Conservation (phyloP, 257 asterid species). For the Forsythia suspensa region DNA sequence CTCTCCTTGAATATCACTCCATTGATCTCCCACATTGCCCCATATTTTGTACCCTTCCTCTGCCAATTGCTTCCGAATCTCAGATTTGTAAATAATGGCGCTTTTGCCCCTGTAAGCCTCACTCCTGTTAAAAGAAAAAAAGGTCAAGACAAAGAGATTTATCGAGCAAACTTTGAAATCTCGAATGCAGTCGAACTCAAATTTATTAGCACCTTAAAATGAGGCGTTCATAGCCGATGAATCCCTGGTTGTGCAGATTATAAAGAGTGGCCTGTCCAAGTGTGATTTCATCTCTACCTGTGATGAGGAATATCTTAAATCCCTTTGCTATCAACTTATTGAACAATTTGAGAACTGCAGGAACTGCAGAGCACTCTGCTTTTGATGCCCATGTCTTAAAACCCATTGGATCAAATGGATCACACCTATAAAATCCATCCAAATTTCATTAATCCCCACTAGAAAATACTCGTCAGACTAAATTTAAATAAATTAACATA, state of each 20-base stretch:
- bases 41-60: constrained; percentile 54
- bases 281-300: constrained; percentile 59
- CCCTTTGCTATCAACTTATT: constrained; percentile 38
- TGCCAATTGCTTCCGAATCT: constrained; percentile 41
- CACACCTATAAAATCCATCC: constrained; percentile 34
- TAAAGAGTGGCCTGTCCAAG: constrained; percentile 45
- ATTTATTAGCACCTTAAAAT: constrained; percentile 29
- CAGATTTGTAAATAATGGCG: constrained; percentile 45
- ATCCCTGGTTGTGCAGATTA: constrained; percentile 49
- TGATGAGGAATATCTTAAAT: constrained; percentile 53
- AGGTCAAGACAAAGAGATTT: no score
- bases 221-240: constrained; percentile 48
- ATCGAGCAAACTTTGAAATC: no score
- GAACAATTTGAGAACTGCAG: constrained; percentile 48
- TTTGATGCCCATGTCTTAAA: constrained; percentile 59
- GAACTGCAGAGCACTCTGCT: constrained; percentile 45
- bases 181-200: no score
- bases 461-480: neutral
- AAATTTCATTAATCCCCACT: neutral
- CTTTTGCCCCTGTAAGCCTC: constrained; percentile 43
- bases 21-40: constrained; percentile 69
- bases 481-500: neutral
- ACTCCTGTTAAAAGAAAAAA: constrained; percentile 20
- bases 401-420: constrained; percentile 58
- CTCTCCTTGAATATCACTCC: constrained; percentile 66